Evolutionary conservation across 2,329 filamentous ascomycete genomes (phyloP), one percentile per base, ranked within the genome.

Genomic region (Claviceps citrina): DNA sequence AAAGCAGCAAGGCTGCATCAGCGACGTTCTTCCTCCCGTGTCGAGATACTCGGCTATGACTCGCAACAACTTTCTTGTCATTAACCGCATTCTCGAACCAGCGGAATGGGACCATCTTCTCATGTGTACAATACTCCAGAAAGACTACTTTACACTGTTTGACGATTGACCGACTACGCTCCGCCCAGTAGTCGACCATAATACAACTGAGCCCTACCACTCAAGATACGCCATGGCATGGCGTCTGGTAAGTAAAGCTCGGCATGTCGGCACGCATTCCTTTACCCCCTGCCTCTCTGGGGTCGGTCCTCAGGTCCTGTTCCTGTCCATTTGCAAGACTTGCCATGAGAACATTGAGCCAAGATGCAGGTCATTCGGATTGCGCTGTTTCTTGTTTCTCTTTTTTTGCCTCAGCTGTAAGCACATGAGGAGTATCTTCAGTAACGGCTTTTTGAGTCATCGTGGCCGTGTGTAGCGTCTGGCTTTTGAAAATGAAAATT

Each of bases 1-100:
- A 45, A 49, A 43, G 13, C 30, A 40, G 47, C 8, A 31, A 26
- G 18, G 33, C 10, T n/a, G 10, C 31, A 33, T 12, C 18, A 1
- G 19, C 31, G 16, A 18, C 30, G 8, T 31, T 5, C 18, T 22
- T 33, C 10, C 18, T 7, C 7, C 10, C n/a, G n/a, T n/a, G n/a
- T n/a, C n/a, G n/a, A n/a, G n/a, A n/a, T n/a, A n/a, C n/a, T n/a
- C n/a, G n/a, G n/a, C n/a, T n/a, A n/a, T n/a, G n/a, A n/a, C n/a
- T n/a, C n/a, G n/a, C n/a, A n/a, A n/a, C n/a, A n/a, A n/a, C n/a
- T n/a, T n/a, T n/a, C n/a, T n/a, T n/a, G n/a, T n/a, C n/a, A n/a
- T 33, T 26, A 20, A 25, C 15, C 20, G 16, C 25, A 30, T 24
- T 27, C 28, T 19, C 18, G 37, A 35, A n/a, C 18, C 36, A 30